A percentile compares a stretch with the other conserved stretches of the same genome.
phyloP scores from a whole-genome alignment of 2,329 filamentous ascomycete species.

The Penicillium sp. region DNA sequence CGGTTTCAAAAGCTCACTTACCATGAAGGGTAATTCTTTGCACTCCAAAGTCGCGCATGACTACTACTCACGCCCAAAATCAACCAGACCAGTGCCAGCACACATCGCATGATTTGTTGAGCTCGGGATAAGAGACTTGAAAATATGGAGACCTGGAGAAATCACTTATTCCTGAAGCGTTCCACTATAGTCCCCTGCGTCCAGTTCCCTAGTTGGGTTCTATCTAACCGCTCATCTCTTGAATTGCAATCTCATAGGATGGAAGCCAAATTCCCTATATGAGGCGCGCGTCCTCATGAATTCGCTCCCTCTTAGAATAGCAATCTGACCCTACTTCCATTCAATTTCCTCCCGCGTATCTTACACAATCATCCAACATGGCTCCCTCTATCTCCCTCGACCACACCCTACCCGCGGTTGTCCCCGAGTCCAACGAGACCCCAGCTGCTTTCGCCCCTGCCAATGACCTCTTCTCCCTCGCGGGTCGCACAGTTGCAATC shows the following conservation, averaged over 20 bases:
- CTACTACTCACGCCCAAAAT: not conserved
- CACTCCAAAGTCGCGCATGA: not conserved
- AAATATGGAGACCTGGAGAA: conserved; percentile 1
- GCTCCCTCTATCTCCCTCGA: conserved; percentile 23
- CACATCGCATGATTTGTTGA: conserved; percentile 11
- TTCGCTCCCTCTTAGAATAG: too few species aligned
- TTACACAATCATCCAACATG: conserved; percentile 13
- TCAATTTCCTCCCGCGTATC: too few species aligned
- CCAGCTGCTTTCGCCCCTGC: conserved; percentile 25
- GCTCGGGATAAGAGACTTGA: not conserved
- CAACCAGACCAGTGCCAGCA: not conserved
- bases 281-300: conserved; percentile 3
- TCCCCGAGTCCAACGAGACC: conserved; percentile 34
- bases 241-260: not conserved
- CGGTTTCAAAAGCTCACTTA: conserved; percentile 1
- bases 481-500: conserved; percentile 42
- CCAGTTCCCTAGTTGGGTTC: conserved; percentile 18
- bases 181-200: conserved; percentile 10
- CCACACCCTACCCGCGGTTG: conserved; percentile 17
- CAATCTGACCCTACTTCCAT: too few species aligned
- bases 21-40: conserved; percentile 7
- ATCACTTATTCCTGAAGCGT: not conserved
- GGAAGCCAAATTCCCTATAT: conserved; percentile 3
- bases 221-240: conserved; percentile 14
- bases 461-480: conserved; percentile 47